phyloP scores from a whole-genome alignment of 345 rosid species.

The Eucalyptus cloeziana region DNA sequence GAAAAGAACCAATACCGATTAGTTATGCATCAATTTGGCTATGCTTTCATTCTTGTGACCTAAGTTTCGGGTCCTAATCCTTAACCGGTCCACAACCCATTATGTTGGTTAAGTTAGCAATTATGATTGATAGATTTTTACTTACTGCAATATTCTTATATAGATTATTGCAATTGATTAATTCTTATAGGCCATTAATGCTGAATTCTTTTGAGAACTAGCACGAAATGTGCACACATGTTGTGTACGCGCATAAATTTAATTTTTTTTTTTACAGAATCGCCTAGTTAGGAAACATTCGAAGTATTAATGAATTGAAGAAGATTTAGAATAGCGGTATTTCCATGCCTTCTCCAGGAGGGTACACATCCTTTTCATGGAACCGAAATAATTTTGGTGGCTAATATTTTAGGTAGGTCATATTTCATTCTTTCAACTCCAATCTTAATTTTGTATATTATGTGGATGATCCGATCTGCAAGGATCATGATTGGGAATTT shows the following conservation, averaged over 20 bases:
- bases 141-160: accelerated
- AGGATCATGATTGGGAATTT: too few species aligned
- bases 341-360: not conserved
- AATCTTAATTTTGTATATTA: too few species aligned
- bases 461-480: too few species aligned
- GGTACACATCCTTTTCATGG: not conserved
- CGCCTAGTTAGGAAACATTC: not conserved
- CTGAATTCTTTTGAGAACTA: not conserved
- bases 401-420: not conserved
- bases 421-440: not conserved
- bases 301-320: not conserved
- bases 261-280: too few species aligned
- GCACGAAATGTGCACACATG: not conserved
- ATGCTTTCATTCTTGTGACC: too few species aligned
- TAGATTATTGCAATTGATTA: not conserved
- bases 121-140: too few species aligned
- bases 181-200: not conserved
- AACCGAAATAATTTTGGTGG: not conserved
- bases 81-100: too few species aligned
- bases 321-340: not conserved
- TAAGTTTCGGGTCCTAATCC: too few species aligned
- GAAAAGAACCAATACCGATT: too few species aligned
- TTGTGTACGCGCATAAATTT: not conserved
- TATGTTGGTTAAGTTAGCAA: not conserved
- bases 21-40: too few species aligned